Base-by-base conservation (phyloP, 2,329 filamentous ascomycete genomes). In the Metarhizium sp. region DNA sequence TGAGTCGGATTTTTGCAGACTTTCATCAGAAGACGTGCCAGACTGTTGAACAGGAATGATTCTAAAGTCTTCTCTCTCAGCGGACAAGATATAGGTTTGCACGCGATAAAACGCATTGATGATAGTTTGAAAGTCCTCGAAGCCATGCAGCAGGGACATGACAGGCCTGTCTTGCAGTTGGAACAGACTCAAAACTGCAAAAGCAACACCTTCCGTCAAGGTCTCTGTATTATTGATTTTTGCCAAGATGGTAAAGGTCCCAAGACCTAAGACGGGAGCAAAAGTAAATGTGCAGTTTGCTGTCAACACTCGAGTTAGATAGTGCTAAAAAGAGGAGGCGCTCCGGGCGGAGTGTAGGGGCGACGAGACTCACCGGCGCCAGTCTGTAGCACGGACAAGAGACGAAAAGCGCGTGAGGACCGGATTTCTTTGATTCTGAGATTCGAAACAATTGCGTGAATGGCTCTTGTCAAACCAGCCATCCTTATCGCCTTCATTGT, bases 401-500 rank as follows among this genome's bases (percentile, higher is more conserved):
- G 52, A 54, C 62, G 62, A 50, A 67, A 62, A 4, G 54, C 56
- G 61, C 63, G 49, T 66, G 63, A 53, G 65, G 59, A 56, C 63
- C 60, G 60, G 68, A 75, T 52, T 57, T 75, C 73, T 5, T 65
- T 56, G 1, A 68, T 58, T 16, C 73, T 64, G 6, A 74, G 63
- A 38, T 61, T 55, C 51, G 72, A 68, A 18, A 75, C 59, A 13
- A 67, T 66, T 6, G 57, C 48, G 0, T 64, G 64, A 18, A 74
- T 58, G 16, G 62, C 63, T 29, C 68, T 64, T 11, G 67, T 68
- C 25, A 75, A 60, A 0, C 74, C 74, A 54, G 68, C 69, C 67
- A 76, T 72, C 57, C 73, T 74, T 51, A 76, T 64, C 11, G 67
- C 66, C 55, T 74, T 75, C 64, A 75, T 73, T 2, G 56, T 56